phyloP scores from a whole-genome alignment of 352 stramenopile genomes.

The Pythium oligandrum region DNA sequence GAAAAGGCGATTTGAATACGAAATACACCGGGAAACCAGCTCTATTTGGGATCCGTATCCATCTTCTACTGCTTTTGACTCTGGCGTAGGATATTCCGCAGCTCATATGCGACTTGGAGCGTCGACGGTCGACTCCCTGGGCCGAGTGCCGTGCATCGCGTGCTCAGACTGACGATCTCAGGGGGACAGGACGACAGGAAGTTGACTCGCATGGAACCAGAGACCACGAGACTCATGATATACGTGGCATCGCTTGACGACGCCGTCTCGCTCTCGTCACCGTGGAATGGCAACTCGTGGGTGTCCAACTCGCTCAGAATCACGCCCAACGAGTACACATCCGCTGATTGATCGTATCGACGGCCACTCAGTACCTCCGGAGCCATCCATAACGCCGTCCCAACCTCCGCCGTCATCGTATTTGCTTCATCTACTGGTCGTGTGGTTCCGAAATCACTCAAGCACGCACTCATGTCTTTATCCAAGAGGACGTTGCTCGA shows the following conservation, averaged over 20 bases:
- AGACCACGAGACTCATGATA: neutral
- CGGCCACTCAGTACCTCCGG: constrained; percentile 48
- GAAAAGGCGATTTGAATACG: no score
- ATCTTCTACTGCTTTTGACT: no score
- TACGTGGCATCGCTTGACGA: neutral
- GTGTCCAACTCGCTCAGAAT: constrained; percentile 72
- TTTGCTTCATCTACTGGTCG: constrained; percentile 48
- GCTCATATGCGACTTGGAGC: neutral
- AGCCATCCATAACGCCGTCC: constrained; percentile 61
- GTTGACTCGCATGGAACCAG: neutral
- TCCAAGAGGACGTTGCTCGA: constrained; percentile 83
- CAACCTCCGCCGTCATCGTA: constrained; percentile 40
- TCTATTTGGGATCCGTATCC: no score
- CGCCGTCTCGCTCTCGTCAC: constrained; percentile 5
- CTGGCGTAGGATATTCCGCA: no score
- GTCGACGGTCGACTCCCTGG: neutral
- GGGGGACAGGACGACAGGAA: neutral
- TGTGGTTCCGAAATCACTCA: constrained; percentile 46
- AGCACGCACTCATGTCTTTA: constrained; percentile 23
- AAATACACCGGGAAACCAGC: no score
- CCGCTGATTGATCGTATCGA: constrained; percentile 65
- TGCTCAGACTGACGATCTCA: neutral
- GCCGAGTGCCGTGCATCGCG: neutral
- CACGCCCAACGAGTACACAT: constrained; percentile 80
- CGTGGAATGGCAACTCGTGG: constrained; percentile 61